Percentiles rank a stretch among this genome's conserved stretches.
These are phyloP conservation scores for Lentinula lateritia DNA, from an alignment of 768 basidiomycete genomes.

Conservation along the genomic window DNA sequence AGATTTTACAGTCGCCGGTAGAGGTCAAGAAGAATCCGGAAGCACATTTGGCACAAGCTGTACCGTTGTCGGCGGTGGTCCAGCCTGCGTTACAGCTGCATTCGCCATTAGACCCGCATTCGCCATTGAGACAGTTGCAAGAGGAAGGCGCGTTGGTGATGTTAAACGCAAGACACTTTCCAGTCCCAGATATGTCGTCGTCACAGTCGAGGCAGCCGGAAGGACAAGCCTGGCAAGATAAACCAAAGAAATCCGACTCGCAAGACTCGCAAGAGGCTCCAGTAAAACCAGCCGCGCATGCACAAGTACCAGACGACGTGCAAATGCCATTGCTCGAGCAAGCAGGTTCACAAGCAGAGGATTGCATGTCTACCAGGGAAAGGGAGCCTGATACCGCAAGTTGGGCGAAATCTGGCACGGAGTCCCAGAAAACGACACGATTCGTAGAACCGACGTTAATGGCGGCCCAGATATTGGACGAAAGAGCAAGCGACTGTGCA, in stretches of 20 bases:
- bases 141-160: conserved; percentile 50
- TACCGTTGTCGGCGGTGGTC: conserved; percentile 65
- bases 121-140: conserved; percentile 82
- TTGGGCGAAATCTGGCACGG: conserved; percentile 69
- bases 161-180: conserved; percentile 54
- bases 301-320: conserved; percentile 62
- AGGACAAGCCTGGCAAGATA: conserved; percentile 66
- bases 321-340: conserved; percentile 75
- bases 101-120: conserved; percentile 61
- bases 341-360: conserved; percentile 65
- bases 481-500: conserved; percentile 61
- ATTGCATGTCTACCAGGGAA: conserved; percentile 67
- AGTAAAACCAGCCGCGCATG: conserved; percentile 68
- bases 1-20: conserved; percentile 71
- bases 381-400: conserved; percentile 52
- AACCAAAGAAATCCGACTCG: conserved; percentile 68
- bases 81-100: conserved; percentile 79
- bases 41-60: conserved; percentile 70
- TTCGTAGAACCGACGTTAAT: conserved; percentile 49
- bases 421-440: conserved; percentile 73
- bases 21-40: conserved; percentile 69
- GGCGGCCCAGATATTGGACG: conserved; percentile 64
- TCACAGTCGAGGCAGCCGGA: conserved; percentile 66
- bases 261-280: conserved; percentile 81
- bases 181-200: conserved; percentile 74